Conservation (phyloP, 306 rosid species). For the Alnus rubra region DNA sequence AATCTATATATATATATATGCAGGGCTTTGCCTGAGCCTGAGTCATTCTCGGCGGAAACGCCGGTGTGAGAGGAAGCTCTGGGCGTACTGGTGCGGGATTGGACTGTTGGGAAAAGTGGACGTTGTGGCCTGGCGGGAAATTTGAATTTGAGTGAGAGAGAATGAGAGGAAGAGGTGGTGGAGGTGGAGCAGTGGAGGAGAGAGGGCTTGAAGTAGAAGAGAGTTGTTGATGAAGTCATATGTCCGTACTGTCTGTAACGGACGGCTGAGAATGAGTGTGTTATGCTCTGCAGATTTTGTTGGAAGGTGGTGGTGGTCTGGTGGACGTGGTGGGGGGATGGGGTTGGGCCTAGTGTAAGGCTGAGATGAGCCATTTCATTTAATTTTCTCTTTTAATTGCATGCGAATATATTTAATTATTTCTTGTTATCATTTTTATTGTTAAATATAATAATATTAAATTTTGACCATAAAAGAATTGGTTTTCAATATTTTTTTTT, state of each 20-base stretch:
- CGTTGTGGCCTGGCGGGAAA: conserved; percentile 52
- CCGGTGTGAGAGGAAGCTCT: conserved; percentile 13
- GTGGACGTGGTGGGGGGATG: background rate
- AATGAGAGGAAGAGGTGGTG: conserved; percentile 13
- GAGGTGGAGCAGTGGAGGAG: conserved; percentile 35
- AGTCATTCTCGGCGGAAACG: conserved; percentile 21
- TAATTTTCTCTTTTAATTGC: too few relatives aligned
- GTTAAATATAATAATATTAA: too few relatives aligned
- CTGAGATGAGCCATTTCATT: background rate
- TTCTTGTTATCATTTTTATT: too few relatives aligned
- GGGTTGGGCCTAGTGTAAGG: background rate
- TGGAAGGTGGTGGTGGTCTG: background rate
- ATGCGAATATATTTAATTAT: too few relatives aligned
- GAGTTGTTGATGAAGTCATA: conserved; percentile 42
- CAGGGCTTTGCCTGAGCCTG: conserved; percentile 9
- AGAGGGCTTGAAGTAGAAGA: conserved; percentile 16
- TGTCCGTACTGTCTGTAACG: conserved; percentile 12
- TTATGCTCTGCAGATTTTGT: background rate
- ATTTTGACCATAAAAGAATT: too few relatives aligned
- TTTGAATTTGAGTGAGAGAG: conserved; percentile 13
- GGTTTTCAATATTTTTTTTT: too few relatives aligned
- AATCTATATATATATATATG: background rate
- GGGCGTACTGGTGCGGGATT: conserved; percentile 32
- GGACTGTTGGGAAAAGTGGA: conserved; percentile 34
- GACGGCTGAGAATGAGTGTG: conserved; percentile 10